Evolutionary conservation across 2,329 filamentous ascomycete genomes (phyloP).

Genomic region (Botrytis squamosa): DNA sequence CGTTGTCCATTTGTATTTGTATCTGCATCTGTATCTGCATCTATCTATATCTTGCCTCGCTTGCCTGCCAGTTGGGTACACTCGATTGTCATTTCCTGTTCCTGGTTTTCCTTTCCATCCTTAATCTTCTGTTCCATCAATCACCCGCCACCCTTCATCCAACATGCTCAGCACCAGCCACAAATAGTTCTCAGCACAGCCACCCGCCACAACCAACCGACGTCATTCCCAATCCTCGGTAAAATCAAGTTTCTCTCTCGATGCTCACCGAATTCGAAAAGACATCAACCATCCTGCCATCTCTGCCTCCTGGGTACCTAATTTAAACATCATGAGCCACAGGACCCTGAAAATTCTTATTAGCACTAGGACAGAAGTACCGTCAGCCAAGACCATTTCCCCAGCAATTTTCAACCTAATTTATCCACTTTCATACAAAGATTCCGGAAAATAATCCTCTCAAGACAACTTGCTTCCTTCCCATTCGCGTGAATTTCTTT

Average conservation of each 20-base stretch:
- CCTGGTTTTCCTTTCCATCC: too few relatives aligned
- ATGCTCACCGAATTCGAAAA: neutral
- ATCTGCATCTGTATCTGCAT: neutral
- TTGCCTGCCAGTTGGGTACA: neutral
- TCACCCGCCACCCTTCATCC: neutral
- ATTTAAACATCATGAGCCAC: neutral
- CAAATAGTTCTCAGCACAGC: neutral
- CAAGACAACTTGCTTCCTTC: neutral
- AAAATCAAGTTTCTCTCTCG: slow-evolving; percentile 13
- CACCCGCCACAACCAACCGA: neutral
- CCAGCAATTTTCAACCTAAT: neutral
- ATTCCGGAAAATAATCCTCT: neutral
- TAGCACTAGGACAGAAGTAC: neutral
- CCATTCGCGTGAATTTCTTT: neutral
- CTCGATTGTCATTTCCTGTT: neutral
- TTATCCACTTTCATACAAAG: neutral
- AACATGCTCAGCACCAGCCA: neutral
- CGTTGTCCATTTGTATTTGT: too few relatives aligned
- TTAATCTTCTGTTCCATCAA: neutral
- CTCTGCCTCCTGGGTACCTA: neutral
- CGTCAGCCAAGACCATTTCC: slow-evolving; percentile 16
- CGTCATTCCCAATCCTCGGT: neutral
- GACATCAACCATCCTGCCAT: neutral
- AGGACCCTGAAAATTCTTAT: slow-evolving; percentile 9
- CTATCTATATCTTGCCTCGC: neutral